Percentiles rank a stretch among this genome's conserved stretches.
Evolutionary conservation across 2,329 filamentous ascomycete genomes (phyloP).

Genomic region (Trichoderma sp.): DNA sequence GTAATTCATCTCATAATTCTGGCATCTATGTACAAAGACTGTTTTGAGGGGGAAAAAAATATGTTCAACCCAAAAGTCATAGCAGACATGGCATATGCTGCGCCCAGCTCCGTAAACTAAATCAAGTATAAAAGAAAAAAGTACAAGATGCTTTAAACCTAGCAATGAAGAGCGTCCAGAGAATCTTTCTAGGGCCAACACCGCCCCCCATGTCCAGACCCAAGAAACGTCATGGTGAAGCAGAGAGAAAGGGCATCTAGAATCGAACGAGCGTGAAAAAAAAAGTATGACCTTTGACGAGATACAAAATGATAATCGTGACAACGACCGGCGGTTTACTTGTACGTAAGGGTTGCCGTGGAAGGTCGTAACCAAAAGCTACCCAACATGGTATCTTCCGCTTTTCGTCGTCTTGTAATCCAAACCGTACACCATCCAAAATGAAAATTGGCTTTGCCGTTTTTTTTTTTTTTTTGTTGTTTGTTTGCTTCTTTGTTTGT

Average conservation of each 20-base stretch:
- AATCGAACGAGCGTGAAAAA: slow-evolving; percentile 2
- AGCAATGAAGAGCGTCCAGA: not conserved
- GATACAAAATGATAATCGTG: slow-evolving; percentile 14
- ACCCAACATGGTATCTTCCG: slow-evolving; percentile 1
- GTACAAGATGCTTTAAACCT: slow-evolving; percentile 4
- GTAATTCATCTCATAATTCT: slow-evolving; percentile 6
- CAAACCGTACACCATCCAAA: slow-evolving; percentile 26
- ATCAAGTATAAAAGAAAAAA: not conserved
- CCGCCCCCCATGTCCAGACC: not conserved
- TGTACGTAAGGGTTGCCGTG: not conserved
- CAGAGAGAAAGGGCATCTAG: not conserved
- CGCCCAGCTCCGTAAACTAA: slow-evolving; percentile 13
- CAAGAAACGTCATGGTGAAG: not conserved
- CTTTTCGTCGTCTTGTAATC: slow-evolving; percentile 23
- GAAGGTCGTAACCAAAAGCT: slow-evolving; percentile 19
- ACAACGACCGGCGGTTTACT: not conserved
- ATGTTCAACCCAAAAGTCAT: slow-evolving; percentile 12
- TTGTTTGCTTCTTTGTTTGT: slow-evolving; percentile 16
- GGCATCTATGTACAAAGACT: slow-evolving; percentile 20
- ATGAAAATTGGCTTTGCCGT: not conserved
- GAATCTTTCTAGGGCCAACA: not conserved
- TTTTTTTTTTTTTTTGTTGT: slow-evolving; percentile 1
- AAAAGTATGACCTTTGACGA: slow-evolving; percentile 16
- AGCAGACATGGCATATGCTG: slow-evolving; percentile 14
- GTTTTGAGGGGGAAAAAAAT: slow-evolving; percentile 9